phyloP scores from a whole-genome alignment of 805 yeast genomes.

The Wickerhamomyces silvicola region DNA sequence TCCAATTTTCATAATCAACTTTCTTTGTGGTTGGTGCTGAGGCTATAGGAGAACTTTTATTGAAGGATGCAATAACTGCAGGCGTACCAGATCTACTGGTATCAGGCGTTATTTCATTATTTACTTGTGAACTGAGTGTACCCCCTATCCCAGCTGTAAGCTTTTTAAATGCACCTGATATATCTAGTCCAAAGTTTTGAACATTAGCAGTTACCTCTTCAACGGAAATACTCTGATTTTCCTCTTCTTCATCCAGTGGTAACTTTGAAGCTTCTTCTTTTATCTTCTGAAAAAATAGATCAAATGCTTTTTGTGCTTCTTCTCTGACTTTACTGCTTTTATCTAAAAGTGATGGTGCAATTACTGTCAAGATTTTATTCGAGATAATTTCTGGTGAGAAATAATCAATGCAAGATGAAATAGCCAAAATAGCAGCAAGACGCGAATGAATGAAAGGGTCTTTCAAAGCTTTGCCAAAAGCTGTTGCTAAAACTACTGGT shows the following conservation, averaged over 20 bases:
- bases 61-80: slow-evolving; percentile 9
- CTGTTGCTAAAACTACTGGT: slow-evolving; percentile 76
- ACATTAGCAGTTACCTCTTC: slow-evolving; percentile 20
- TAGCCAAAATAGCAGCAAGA: slow-evolving; percentile 68
- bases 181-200: slow-evolving; percentile 18
- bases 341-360: slow-evolving; percentile 81
- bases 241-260: slow-evolving; percentile 21
- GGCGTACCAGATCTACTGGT: slow-evolving; percentile 17
- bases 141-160: slow-evolving; percentile 20
- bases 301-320: slow-evolving; percentile 66
- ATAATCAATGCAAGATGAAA: slow-evolving; percentile 54
- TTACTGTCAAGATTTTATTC: slow-evolving; percentile 71
- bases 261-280: slow-evolving; percentile 36
- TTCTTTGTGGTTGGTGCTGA: background rate
- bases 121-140: slow-evolving; percentile 11
- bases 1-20: slow-evolving; percentile 2
- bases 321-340: slow-evolving; percentile 59
- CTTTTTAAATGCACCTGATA: slow-evolving; percentile 15
- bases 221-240: slow-evolving; percentile 21
- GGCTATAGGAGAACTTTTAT: slow-evolving; percentile 1
- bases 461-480: slow-evolving; percentile 73
- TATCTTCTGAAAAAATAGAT: slow-evolving; percentile 50
- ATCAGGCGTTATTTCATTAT: slow-evolving; percentile 8
- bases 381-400: slow-evolving; percentile 75
- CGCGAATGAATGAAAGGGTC: slow-evolving; percentile 76